Base-by-base conservation (phyloP, 106 monocot species). In the Dendrobium officinale region DNA sequence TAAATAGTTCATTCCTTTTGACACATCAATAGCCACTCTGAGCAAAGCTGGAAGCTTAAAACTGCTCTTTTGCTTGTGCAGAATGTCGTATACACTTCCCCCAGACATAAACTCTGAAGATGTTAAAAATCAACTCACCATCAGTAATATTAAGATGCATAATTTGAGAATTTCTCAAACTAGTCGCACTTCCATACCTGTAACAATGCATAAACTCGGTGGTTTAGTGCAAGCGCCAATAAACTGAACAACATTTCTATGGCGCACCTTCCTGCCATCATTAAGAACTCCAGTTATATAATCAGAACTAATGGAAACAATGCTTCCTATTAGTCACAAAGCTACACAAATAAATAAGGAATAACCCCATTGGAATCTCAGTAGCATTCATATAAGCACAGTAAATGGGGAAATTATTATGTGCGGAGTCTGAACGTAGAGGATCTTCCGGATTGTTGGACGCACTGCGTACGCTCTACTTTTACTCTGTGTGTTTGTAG, bases 1-100 rank as follows among this genome's bases (percentile, higher is more conserved):
- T 58, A 93, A 86, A 82, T 93, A 96, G 76, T 86, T 92, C 96
- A 96, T 96, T 82, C 93, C 93, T 79, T 96, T 96, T 26, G 93
- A 93, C 41, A 96, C 81, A 85, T 96, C 96, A 75, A 96, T 84
- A 67, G 91, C 96, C 77, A 93, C 91, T 84, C 90, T 80, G 51
- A 96, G 80, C 67, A 96, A 83, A 77, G 89, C 82, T 29, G 93
- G 96, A 37, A 91, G 81, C 80, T 92, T 91, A 66, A 96, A 93
- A 42, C 84, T 72, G 56, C 93, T 91, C 83, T 90, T 92, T 51
- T 89, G 88, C 79, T 92, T 96, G 81, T 96, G 96, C 79, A 96
- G 96, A 83, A 86, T 91, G 82, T 93, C 93, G 73, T 93, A 92
- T 11, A 96, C 81, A 90, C 96, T 96, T 74, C 96, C 96, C 1